Conservation (phyloP, 257 asterid species). For the Eustoma russellianum region DNA sequence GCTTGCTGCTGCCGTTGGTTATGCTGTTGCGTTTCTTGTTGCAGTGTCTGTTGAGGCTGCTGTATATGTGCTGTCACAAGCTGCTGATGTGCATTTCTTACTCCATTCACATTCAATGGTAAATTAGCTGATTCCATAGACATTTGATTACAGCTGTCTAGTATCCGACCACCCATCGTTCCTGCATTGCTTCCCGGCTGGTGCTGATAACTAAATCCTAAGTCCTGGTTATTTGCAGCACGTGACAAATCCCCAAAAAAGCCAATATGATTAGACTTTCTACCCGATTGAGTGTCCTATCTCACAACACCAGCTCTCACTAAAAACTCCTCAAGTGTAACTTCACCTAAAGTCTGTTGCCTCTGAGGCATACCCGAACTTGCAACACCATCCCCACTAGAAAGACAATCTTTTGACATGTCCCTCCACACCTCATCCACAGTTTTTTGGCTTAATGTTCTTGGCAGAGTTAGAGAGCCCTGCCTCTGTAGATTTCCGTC, state of each 20-base stretch:
- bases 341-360: slow-evolving; percentile 72
- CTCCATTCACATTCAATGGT: slow-evolving; percentile 50
- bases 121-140: slow-evolving; percentile 33
- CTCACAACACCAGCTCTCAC: slow-evolving; percentile 77
- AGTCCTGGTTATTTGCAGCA: slow-evolving; percentile 22
- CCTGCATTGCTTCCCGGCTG: slow-evolving; percentile 28
- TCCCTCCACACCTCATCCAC: slow-evolving; percentile 96
- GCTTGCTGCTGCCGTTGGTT: slow-evolving; percentile 25
- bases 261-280: slow-evolving; percentile 26
- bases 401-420: slow-evolving; percentile 44
- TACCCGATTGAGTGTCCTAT: slow-evolving; percentile 54
- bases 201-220: slow-evolving; percentile 43
- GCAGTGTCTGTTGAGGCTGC: slow-evolving; percentile 14
- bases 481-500: slow-evolving; percentile 65
- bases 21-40: slow-evolving; percentile 18
- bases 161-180: slow-evolving; percentile 26
- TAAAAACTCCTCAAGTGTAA: slow-evolving; percentile 87
- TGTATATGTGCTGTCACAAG: slow-evolving; percentile 19
- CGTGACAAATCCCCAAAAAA: slow-evolving; percentile 37
- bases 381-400: slow-evolving; percentile 19
- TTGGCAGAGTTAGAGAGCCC: slow-evolving; percentile 77
- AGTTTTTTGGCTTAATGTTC: slow-evolving; percentile 85
- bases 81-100: slow-evolving; percentile 38
- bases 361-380: slow-evolving; percentile 45
- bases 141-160: slow-evolving; percentile 30